Evolutionary conservation across 495 filamentous ascomycete species (phyloP).

Genomic region (Tirmania nivea): DNA sequence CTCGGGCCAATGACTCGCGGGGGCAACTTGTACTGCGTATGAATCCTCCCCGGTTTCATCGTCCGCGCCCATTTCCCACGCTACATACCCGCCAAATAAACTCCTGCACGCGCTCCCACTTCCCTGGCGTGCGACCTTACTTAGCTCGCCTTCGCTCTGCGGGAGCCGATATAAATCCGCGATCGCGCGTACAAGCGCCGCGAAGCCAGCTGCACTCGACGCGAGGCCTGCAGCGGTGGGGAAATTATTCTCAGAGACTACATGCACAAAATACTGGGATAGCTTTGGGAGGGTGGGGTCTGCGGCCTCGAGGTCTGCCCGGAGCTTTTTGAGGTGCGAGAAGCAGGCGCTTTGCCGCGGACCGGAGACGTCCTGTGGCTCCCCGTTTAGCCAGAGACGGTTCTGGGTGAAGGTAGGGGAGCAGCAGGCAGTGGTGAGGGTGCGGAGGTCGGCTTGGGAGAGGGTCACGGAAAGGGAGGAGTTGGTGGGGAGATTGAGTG

Average conservation of each 20-base stretch:
- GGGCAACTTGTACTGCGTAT: conserved; percentile 64
- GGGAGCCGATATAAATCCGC: conserved; percentile 77
- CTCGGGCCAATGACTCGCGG: conserved; percentile 72
- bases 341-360: conserved; percentile 83
- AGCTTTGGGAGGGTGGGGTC: conserved; percentile 57
- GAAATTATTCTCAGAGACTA: conserved; percentile 95
- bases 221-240: conserved; percentile 94
- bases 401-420: conserved; percentile 53
- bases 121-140: conserved; percentile 78
- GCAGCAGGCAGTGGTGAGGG: conserved; percentile 88
- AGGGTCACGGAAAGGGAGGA: conserved; percentile 90
- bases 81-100: conserved; percentile 86
- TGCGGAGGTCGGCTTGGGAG: conserved; percentile 79
- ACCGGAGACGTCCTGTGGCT: conserved; percentile 59
- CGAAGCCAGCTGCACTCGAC: conserved; percentile 80
- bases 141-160: conserved; percentile 54
- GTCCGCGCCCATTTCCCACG: conserved; percentile 56
- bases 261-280: conserved; percentile 46
- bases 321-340: conserved; percentile 55
- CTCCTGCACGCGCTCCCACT: conserved; percentile 82
- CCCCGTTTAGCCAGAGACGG: conserved; percentile 64
- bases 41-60: conserved; percentile 57
- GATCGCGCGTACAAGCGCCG: conserved; percentile 78
- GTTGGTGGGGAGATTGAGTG: conserved; percentile 90
- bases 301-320: conserved; percentile 46